Evolutionary conservation across 768 basidiomycete species (phyloP).

Genomic region (Pisolithus tinctorius): DNA sequence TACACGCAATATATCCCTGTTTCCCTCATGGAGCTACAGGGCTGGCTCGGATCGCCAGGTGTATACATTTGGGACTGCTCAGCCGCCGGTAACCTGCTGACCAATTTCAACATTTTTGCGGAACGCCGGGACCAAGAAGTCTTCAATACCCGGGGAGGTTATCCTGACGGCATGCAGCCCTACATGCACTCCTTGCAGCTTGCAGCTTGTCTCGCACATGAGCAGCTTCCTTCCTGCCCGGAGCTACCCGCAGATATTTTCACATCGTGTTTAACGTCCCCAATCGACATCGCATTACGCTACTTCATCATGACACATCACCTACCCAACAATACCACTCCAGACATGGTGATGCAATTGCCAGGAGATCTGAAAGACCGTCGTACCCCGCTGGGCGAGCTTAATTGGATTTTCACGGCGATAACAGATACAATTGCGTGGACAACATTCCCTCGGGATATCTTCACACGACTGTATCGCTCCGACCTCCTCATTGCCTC

Average conservation of each 20-base stretch:
- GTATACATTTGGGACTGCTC: slow-evolving; percentile 99
- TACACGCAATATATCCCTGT: slow-evolving; percentile 99
- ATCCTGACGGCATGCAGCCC: slow-evolving; percentile 54
- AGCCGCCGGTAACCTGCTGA: slow-evolving; percentile 89
- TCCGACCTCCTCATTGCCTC: slow-evolving; percentile 95
- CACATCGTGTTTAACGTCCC: slow-evolving; percentile 95
- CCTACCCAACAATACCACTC: slow-evolving; percentile 69
- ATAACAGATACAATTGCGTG: slow-evolving; percentile 99
- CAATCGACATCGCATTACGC: slow-evolving; percentile 95
- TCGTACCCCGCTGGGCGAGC: slow-evolving; percentile 90
- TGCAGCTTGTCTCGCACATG: slow-evolving; percentile 87
- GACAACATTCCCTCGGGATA: slow-evolving; percentile 91
- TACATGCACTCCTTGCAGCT: slow-evolving; percentile 89
- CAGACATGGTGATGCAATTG: slow-evolving; percentile 90
- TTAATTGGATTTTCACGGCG: slow-evolving; percentile 99
- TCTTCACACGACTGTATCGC: slow-evolving; percentile 89
- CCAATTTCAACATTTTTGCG: slow-evolving; percentile 81
- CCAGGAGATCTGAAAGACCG: slow-evolving; percentile 97
- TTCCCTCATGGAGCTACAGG: slow-evolving; percentile 87
- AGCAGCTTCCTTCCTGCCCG: slow-evolving; percentile 89
- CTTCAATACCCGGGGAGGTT: slow-evolving; percentile 50
- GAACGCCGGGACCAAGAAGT: slow-evolving; percentile 68
- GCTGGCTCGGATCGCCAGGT: slow-evolving; percentile 89
- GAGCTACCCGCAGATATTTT: slow-evolving; percentile 97
- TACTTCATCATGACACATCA: slow-evolving; percentile 90